Conservation (phyloP, 176 grass and related monocot genomes). For the Guadua angustifolia region DNA sequence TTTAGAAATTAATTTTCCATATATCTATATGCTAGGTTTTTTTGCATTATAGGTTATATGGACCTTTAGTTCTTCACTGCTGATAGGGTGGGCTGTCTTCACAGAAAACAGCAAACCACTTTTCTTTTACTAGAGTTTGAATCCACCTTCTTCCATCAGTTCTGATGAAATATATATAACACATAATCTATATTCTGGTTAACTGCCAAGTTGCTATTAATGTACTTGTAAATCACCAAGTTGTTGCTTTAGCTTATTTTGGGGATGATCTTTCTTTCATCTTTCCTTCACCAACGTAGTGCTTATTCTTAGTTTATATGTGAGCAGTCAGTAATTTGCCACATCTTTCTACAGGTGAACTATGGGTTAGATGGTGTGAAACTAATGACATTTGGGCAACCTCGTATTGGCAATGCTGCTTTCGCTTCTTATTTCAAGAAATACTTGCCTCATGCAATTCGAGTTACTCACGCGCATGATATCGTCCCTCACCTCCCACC, state of each 20-base stretch:
- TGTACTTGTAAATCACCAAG: neutral
- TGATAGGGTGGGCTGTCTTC: too few relatives aligned
- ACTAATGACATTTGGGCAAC: slow-evolving; percentile 85
- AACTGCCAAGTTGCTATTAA: neutral
- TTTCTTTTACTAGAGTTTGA: neutral
- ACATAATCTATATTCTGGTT: slow-evolving; percentile 2
- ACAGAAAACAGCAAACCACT: neutral
- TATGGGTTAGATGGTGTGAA: slow-evolving; percentile 61
- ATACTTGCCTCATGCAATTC: slow-evolving; percentile 69
- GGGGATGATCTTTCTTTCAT: neutral
- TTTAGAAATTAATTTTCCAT: neutral
- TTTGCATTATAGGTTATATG: too few relatives aligned
- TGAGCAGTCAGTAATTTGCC: neutral
- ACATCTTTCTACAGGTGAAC: slow-evolving; percentile 58
- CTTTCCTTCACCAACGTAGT: slow-evolving; percentile 16
- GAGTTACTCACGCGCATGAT: slow-evolving; percentile 80
- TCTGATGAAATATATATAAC: neutral
- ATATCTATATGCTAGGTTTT: neutral
- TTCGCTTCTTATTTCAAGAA: slow-evolving; percentile 84
- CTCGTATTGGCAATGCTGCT: slow-evolving; percentile 81
- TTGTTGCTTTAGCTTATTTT: neutral
- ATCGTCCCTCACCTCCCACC: slow-evolving; percentile 91
- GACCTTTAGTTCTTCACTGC: too few relatives aligned
- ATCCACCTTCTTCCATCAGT: neutral
- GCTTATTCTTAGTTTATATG: neutral